Evolutionary conservation across 2,329 filamentous ascomycete species (phyloP), one percentile per base, ranked within the genome.

Genomic region (Sphaerulina musiva): DNA sequence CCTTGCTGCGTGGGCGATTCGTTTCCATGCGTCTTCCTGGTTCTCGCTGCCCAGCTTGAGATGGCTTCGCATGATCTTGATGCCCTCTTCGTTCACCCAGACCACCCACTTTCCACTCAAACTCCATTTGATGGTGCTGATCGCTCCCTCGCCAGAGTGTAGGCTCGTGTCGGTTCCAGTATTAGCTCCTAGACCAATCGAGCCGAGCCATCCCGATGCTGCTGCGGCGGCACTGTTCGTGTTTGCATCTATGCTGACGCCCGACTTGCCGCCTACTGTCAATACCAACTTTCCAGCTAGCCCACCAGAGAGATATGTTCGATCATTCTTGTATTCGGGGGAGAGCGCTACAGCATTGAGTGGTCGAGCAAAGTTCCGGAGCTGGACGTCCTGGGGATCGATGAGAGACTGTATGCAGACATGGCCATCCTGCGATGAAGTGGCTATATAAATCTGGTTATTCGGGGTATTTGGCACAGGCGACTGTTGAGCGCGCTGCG

Each of bases 21-120:
- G 81, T 70, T 93, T 95, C 95, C 95, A 98, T 2, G 91, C 89
- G 60, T 86, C 84, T 12, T 96, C 91, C 1, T 80, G 75, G 65
- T 95, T 86, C 10, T 79, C 79, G 58, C 77, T 83, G 5, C 95
- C 89, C 4, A 96, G 78, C 62, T 91, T 83, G 17, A 95, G 68
- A 68, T 93, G 89, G 4, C 89, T 89, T 38, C 93, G 83, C 91
- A 97, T 97, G 57, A 98, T 93, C 70, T 96, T 96, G 68, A 97
- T 95, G 3, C 93, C 93, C 65, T 95, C 86, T 71, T 98, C 93
- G 66, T 97, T 98, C 40, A 95, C 80, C 93, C 93, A 98, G 0
- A 85, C 88, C 1, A 96, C 87, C 66, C 91, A 97, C 72, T 87
- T 93, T 0, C 93, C 92, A 0, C 89, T 92, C 40, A 92, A 70